Conservation (phyloP, 1,284 basidiomycete species). For the Irpex sp. region DNA sequence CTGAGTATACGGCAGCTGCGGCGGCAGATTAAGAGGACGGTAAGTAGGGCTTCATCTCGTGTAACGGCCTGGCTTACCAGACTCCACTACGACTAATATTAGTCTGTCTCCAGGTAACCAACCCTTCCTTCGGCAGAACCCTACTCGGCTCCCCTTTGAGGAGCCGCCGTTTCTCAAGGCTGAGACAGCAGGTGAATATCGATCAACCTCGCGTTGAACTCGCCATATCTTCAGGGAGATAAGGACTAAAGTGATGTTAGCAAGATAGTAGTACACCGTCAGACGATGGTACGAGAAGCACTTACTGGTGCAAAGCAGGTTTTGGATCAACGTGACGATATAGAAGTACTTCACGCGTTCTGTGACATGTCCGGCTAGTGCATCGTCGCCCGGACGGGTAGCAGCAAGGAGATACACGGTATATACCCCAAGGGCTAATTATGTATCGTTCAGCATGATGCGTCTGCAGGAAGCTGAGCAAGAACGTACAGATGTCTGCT, state of each 20-base stretch:
- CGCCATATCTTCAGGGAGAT: conserved; percentile 14
- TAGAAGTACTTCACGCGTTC: conserved; percentile 12
- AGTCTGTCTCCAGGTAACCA: background rate
- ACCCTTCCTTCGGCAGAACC: background rate
- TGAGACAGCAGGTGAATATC: background rate
- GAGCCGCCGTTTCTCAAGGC: conserved; percentile 1
- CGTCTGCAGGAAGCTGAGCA: no score
- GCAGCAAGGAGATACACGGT: conserved; percentile 8
- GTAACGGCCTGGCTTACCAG: background rate
- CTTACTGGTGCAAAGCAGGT: conserved; percentile 10
- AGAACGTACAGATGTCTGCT: conserved; percentile 9
- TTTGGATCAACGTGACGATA: conserved; percentile 8
- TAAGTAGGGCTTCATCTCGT: background rate
- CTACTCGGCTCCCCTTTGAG: background rate
- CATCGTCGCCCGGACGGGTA: conserved; percentile 7
- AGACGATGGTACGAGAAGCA: background rate
- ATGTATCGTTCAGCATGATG: background rate
- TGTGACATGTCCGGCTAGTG: conserved; percentile 6
- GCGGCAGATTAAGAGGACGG: background rate
- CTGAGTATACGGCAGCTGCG: conserved; percentile 10
- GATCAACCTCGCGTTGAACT: conserved; percentile 9
- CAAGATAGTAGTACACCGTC: background rate
- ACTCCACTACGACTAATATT: conserved; percentile 9
- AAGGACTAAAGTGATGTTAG: background rate
- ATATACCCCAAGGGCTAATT: conserved; percentile 6